These are phyloP conservation scores for Aspergillus cejpii DNA, from an alignment of 2,329 filamentous ascomycete genomes.

Conservation along the genomic window DNA sequence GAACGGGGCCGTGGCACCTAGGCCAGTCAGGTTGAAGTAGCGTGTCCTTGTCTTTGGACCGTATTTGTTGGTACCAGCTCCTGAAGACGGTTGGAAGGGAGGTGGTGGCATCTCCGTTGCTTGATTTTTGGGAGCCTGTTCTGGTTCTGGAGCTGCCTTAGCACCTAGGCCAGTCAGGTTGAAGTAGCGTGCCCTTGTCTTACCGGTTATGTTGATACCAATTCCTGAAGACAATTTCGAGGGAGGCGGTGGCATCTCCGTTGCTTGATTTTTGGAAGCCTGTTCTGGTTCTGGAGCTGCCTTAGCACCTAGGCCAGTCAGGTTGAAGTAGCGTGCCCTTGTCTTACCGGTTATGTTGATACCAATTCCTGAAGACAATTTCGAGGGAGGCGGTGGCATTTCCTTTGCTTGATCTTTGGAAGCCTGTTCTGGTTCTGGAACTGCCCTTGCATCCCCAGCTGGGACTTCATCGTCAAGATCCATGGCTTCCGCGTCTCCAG, in stretches of 20 bases:
- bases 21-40: slow-evolving; percentile 45
- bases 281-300: slow-evolving; percentile 6
- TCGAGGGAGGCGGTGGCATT: no score
- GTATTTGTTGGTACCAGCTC: slow-evolving; percentile 6
- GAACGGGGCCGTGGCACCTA: slow-evolving; percentile 48
- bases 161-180: no score
- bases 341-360: no score
- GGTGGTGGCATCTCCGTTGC: slow-evolving; percentile 10
- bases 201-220: no score
- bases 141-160: slow-evolving; percentile 2
- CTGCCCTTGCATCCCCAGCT: slow-evolving; percentile 7
- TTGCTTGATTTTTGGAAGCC: slow-evolving; percentile 3
- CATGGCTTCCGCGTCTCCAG: slow-evolving; percentile 38
- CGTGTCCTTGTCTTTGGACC: slow-evolving; percentile 12
- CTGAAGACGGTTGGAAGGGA: slow-evolving; percentile 7
- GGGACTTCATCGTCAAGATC: slow-evolving; percentile 41
- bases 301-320: slow-evolving; percentile 5
- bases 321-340: no score
- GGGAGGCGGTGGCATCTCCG: slow-evolving; percentile 13
- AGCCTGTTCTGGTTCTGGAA: slow-evolving; percentile 6
- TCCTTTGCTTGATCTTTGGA: slow-evolving; percentile 8
- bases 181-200: no score
- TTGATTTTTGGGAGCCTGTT: slow-evolving; percentile 5
- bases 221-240: no score
- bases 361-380: no score